These are phyloP conservation scores for Fraxinus velutina DNA, from an alignment of 305 asterid species.

Conservation along the genomic window DNA sequence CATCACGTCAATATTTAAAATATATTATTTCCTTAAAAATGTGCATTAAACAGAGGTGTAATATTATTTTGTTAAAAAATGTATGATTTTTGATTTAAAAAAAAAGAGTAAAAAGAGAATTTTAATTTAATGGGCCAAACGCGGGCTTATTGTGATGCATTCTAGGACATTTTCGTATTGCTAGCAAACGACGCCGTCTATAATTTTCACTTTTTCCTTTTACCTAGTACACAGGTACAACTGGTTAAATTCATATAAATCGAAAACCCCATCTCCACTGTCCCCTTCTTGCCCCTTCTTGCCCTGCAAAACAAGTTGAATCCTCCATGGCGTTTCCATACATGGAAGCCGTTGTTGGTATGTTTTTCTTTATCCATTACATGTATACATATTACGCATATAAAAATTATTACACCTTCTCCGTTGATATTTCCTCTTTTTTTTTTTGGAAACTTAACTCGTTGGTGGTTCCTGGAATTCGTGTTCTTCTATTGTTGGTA, in stretches of 20 bases:
- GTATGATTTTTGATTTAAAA: too few species aligned
- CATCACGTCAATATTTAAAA: too few species aligned
- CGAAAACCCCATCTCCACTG: constrained; percentile 15
- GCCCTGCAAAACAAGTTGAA: not conserved
- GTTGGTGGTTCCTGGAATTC: constrained; percentile 6
- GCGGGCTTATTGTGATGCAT: too few species aligned
- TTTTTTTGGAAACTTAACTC: not conserved
- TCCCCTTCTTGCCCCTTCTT: not conserved
- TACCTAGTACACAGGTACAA: not conserved
- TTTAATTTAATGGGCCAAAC: too few species aligned
- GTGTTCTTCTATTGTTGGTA: constrained; percentile 7
- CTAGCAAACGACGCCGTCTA: not conserved
- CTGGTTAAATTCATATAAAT: not conserved
- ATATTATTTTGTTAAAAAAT: too few species aligned
- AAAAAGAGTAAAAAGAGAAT: too few species aligned
- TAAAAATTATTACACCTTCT: not conserved
- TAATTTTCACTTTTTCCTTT: not conserved
- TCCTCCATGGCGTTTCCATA: constrained; percentile 82
- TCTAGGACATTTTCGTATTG: too few species aligned
- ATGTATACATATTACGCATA: not conserved
- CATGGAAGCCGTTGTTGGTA: constrained; percentile 88
- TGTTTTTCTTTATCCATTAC: not conserved
- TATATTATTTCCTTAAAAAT: too few species aligned
- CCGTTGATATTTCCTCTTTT: not conserved
- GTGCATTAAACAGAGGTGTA: too few species aligned